Evolutionary conservation across 2,329 filamentous ascomycete genomes (phyloP), one percentile per base, ranked within the genome.

Genomic region (Neobulgaria alba): DNA sequence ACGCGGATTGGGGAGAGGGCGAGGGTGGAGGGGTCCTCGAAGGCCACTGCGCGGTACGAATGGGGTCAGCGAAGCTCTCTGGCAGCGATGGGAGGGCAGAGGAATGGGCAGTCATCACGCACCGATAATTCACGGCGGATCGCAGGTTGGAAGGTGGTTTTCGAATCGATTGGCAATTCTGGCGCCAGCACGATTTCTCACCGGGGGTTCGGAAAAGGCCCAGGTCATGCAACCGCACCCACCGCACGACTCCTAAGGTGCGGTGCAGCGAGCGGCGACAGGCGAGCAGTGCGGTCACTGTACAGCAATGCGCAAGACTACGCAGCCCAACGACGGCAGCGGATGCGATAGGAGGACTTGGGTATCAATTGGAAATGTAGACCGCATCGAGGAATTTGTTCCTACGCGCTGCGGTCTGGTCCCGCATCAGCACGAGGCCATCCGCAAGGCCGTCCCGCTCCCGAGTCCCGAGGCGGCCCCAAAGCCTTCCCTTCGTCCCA

Each of bases 141-240:
- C 29, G 30, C 21, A 39, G 15, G 18, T 30, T 17, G 10, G 26
- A 33, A 15, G 18, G 20, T 32, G 42, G 37, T 35, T 41, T 33
- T 43, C 33, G 33, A 39, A 43, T 48, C 43, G 38, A 46, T 33
- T 43, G 39, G 34, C 15, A 33, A 33, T 33, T 38, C 38, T 33
- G 26, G 29, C 12, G 23, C 23, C 12, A 26, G 12, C 12, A 12
- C 23, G 7, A 26, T 26, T 26, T 26, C 12, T 26, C 23, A 12
- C 7, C 23, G 7, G 23, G 23, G 23, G 12, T 26, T 36, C 33
- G 18, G 19, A 36, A 17, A n/a, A 36, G 10, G 14, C 19, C 18
- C 18, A 17, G 20, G 33, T 12, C 33, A 36, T 18, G 18, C 33
- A 36, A n/a, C n/a, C n/a, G n/a, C n/a, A n/a, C n/a, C n/a, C n/a